Base-by-base conservation (phyloP, 768 basidiomycete genomes). In the Tulasnella sp. region DNA sequence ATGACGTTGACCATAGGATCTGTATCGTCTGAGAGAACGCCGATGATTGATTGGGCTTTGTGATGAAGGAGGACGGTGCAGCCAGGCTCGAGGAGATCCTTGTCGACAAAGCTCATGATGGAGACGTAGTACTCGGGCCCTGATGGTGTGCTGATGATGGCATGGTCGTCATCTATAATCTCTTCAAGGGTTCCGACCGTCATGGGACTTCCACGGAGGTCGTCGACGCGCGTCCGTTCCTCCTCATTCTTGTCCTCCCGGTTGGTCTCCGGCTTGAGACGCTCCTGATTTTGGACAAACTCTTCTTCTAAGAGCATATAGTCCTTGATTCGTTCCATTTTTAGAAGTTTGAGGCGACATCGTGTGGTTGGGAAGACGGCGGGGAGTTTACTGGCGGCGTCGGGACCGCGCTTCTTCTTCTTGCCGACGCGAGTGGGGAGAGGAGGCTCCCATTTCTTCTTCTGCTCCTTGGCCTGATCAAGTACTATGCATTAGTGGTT, bases 381-480 rank as follows among this genome's bases (percentile, higher is more conserved):
- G 19, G 95, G 95, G 2, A 99, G 83, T 70, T 94, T 95, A 41
- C 86, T 86, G 2, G 92, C 82, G 1, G 92, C 78, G 59, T 90
- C 84, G 4, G 95, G 94, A n/a, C 95, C 94, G 62, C 85, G 81
- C 77, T 82, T 81, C 71, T 75, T 98, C 82, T 92, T 94, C 81
- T 94, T 96, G 50, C 94, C 94, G 34, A 97, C 90, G 61, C 91
- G 87, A 48, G 95, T 96, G 13, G 95, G 94, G 61, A 96, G 81
- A 67, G 95, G 95, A 7, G 95, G 93, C 71, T 98, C 95, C 93
- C 94, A 98, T 75, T 95, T 94, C 82, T 97, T 96, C 73, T 84
- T 81, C 70, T 80, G 76, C 11, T 84, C 81, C 67, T 82, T 77
- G 17, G 76, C 67, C 64, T 73, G 74, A 60, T 68, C 19, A 65